A percentile compares a stretch with the other conserved stretches of the same genome.
Evolutionary conservation across 148 eudicot species (phyloP).

Genomic region (Dysphania ambrosioides): DNA sequence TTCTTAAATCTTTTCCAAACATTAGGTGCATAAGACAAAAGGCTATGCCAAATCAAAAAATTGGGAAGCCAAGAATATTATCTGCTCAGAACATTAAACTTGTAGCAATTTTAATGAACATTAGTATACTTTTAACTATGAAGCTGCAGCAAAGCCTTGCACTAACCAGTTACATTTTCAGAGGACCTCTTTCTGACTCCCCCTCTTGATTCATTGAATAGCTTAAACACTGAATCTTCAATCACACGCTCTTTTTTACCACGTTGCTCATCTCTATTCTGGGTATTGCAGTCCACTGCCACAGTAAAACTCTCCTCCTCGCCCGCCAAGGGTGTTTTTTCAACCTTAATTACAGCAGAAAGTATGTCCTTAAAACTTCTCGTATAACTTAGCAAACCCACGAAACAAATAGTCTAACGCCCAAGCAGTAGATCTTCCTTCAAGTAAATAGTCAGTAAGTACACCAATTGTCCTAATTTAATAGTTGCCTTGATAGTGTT

Average conservation of each 20-base stretch:
- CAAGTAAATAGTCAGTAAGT: too few relatives aligned
- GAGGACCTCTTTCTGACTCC: conserved; percentile 40
- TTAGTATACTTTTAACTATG: not conserved
- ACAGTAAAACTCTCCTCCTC: conserved; percentile 31
- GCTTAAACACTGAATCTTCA: conserved; percentile 51
- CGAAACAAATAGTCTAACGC: not conserved
- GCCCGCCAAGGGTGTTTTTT: not conserved
- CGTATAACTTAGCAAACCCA: not conserved
- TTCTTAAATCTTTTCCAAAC: not conserved
- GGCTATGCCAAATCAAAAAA: not conserved
- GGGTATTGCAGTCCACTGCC: conserved; percentile 13
- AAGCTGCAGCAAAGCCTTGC: not conserved
- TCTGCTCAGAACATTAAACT: too few relatives aligned
- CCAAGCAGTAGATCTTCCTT: too few relatives aligned
- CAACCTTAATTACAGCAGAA: conserved; percentile 4
- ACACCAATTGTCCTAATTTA: too few relatives aligned
- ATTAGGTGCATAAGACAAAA: not conserved
- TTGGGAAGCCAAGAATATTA: not conserved
- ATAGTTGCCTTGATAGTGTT: too few relatives aligned
- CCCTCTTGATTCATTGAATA: conserved; percentile 42
- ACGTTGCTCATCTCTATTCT: conserved; percentile 14
- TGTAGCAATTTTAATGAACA: not conserved
- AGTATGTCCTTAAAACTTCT: not conserved
- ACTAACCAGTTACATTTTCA: conserved; percentile 34
- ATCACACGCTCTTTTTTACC: conserved; percentile 31